Base-by-base conservation (phyloP, 2,329 filamentous ascomycete genomes). In the Ceratocystiopsis sp. region DNA sequence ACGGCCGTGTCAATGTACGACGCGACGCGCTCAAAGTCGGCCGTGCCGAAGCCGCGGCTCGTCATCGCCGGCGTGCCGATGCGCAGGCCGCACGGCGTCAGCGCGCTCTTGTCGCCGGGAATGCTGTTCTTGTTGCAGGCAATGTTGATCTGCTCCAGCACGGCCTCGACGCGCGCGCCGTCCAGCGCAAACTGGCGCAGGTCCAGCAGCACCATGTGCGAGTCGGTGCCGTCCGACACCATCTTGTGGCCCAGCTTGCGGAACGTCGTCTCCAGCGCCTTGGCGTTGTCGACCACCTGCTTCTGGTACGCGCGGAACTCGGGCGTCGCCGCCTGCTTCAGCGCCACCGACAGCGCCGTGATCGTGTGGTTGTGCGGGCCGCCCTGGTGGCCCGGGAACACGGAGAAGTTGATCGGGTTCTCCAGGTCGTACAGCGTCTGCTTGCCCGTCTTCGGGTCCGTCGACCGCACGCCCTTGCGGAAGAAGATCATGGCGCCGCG, bases 401-500 rank as follows among this genome's bases (percentile, higher is more conserved):
- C 91, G 45, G 91, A 96, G 64, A 93, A 87, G 71, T 98, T 98
- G 72, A 98, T 98, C 45, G 86, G 84, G 54, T 79, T 76, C 71
- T 98, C 91, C 33, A 98, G 76, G 57, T 98, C 86, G 62, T 95
- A 98, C 55, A 87, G 69, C 42, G 73, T 80, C 69, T 89, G 75
- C 67, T 94, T 89, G 57, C 86, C 86, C 48, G 82, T 79, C 75
- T 95, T 95, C 64, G 82, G 69, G 59, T 96, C 84, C 43, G 81
- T 81, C 57, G 81, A 85, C 57, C 89, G 83, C 48, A 95, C 80
- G 50, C 91, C 91, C 71, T 93, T 95, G 65, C 91, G 84, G 79
- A 87, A 98, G 77, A 98, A 98, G 68, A 98, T 98, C 91, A 98
- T 98, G 60, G 91, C 91, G 58, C 91, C 91, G 61, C 91, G 85